Evolutionary conservation across 805 yeast genomes (phyloP).

Genomic region (Vanderwaltozyma tropicalis): DNA sequence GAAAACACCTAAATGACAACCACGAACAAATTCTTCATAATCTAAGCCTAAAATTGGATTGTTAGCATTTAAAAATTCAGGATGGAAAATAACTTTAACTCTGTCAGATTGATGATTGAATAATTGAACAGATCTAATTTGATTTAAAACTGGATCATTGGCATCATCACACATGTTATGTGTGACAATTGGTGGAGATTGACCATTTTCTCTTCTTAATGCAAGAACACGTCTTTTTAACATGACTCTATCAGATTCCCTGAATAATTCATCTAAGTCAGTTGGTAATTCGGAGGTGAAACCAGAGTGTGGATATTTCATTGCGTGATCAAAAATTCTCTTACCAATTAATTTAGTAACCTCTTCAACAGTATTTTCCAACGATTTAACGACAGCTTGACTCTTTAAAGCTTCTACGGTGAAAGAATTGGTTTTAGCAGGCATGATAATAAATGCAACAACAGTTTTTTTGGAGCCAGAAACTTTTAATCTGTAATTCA

Average conservation of each 20-base stretch:
- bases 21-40: conserved; percentile 95
- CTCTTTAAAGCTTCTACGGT: conserved; percentile 93
- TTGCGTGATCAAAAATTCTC: conserved; percentile 83
- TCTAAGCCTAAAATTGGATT: conserved; percentile 89
- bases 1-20: conserved; percentile 96
- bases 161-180: conserved; percentile 94
- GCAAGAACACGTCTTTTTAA: conserved; percentile 90
- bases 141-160: conserved; percentile 81
- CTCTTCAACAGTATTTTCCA: conserved; percentile 80
- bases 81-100: conserved; percentile 93
- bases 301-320: conserved; percentile 43
- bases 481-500: conserved; percentile 77
- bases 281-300: conserved; percentile 61
- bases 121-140: conserved; percentile 81
- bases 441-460: conserved; percentile 96
- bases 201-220: conserved; percentile 57
- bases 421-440: conserved; percentile 86
- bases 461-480: conserved; percentile 81
- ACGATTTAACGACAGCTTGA: conserved; percentile 88
- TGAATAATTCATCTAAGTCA: conserved; percentile 69
- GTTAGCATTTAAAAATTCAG: conserved; percentile 89
- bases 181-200: conserved; percentile 90
- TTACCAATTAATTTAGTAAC: conserved; percentile 80
- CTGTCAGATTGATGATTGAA: conserved; percentile 85
- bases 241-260: conserved; percentile 78